These are phyloP conservation scores for Hyaloscypha finlandica DNA, from an alignment of 495 filamentous ascomycete genomes.

Conservation along the genomic window DNA sequence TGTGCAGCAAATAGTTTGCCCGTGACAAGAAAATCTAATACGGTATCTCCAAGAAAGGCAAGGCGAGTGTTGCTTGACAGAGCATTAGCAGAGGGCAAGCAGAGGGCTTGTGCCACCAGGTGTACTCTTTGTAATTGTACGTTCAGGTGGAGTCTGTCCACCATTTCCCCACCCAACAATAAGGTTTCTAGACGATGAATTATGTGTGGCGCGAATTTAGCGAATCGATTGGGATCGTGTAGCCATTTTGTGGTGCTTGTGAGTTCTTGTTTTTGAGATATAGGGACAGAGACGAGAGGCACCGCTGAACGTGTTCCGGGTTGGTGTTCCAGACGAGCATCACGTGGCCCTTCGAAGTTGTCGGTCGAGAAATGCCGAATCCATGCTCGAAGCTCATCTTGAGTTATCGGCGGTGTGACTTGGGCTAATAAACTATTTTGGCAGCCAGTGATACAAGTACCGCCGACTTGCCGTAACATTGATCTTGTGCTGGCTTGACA, in stretches of 20 bases:
- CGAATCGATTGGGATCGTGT: constrained; percentile 47
- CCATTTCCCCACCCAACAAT: constrained; percentile 63
- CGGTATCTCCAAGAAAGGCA: constrained; percentile 83
- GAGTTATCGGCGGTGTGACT: not conserved
- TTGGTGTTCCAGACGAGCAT: not conserved
- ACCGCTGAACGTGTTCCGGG: too few relatives aligned
- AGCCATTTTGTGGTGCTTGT: constrained; percentile 10
- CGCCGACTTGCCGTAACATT: not conserved
- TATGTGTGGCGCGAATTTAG: constrained; percentile 72
- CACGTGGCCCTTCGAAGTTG: not conserved
- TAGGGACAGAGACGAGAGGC: not conserved
- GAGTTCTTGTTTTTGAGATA: not conserved
- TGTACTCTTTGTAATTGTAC: constrained; percentile 52
- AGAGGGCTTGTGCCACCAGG: constrained; percentile 71
- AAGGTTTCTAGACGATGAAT: constrained; percentile 63
- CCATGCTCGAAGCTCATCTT: not conserved
- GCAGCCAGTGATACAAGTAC: not conserved
- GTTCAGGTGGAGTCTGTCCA: constrained; percentile 56
- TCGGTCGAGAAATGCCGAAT: not conserved
- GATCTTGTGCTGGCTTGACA: not conserved
- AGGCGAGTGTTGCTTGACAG: constrained; percentile 74
- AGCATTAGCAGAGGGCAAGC: constrained; percentile 59
- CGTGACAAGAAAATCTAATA: constrained; percentile 71
- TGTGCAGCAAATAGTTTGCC: constrained; percentile 6
- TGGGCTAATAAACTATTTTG: not conserved